phyloP scores from a whole-genome alignment of 2,329 filamentous ascomycete genomes.

The Sporothrix sp. region DNA sequence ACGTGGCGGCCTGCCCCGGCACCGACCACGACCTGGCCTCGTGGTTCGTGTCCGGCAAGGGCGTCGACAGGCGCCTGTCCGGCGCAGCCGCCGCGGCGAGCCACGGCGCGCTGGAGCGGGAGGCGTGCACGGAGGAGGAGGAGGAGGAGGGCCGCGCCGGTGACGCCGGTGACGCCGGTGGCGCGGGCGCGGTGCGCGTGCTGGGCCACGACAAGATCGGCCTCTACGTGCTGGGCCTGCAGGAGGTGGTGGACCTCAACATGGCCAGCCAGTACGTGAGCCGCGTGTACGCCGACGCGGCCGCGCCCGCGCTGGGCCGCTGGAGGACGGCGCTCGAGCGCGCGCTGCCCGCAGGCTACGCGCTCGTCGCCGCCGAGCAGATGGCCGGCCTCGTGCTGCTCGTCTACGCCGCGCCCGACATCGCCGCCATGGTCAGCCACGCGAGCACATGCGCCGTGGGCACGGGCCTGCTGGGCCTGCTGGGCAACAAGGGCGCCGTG shows the following conservation, averaged over 20 bases:
- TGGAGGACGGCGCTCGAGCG: constrained; percentile 72
- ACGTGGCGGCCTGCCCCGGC: constrained; percentile 74
- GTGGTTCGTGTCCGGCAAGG: constrained; percentile 79
- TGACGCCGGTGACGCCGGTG: constrained; percentile 22
- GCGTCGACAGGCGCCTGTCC: constrained; percentile 53
- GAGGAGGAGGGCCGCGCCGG: constrained; percentile 18
- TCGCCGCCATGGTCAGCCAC: constrained; percentile 65
- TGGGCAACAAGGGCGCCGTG: constrained; percentile 93
- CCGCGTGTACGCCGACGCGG: constrained; percentile 60
- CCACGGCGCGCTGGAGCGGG: constrained; percentile 30
- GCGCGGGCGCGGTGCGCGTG: constrained; percentile 31
- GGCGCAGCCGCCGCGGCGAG: constrained; percentile 37
- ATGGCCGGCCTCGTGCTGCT: constrained; percentile 76
- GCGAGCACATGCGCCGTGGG: constrained; percentile 77
- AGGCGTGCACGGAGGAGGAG: constrained; percentile 38
- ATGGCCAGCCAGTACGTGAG: constrained; percentile 69
- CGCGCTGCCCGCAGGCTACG: constrained; percentile 67
- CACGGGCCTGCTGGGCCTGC: constrained; percentile 82
- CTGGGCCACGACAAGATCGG: constrained; percentile 62
- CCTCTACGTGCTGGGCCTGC: constrained; percentile 80
- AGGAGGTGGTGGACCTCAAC: constrained; percentile 84
- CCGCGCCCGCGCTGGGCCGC: constrained; percentile 48
- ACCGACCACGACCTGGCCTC: constrained; percentile 78
- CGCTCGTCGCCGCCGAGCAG: constrained; percentile 70
- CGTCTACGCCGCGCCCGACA: constrained; percentile 71